Evolutionary conservation across 2,329 filamentous ascomycete species (phyloP), one percentile per base, ranked within the genome.

Genomic region (Parastagonospora nodorum): DNA sequence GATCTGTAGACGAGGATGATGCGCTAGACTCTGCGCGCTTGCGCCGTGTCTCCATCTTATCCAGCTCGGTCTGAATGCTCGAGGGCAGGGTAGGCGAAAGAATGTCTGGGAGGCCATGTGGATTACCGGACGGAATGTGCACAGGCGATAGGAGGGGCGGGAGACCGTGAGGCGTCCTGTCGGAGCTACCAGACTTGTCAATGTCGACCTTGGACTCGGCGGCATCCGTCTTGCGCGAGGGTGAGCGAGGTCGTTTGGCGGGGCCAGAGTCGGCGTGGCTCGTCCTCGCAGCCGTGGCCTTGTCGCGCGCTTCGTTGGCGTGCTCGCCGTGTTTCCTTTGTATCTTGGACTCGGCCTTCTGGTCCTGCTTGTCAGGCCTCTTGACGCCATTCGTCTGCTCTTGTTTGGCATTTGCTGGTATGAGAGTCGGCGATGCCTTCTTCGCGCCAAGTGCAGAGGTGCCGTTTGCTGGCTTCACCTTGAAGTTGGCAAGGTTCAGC

Each of bases 401-500:
- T 4, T 48, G 30, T 14, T 50, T 36, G 16, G 61, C 51, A 48
- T 67, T 69, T 2, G 66, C 57, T 5, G 67, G 61, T 8, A 49
- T 52, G 19, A 63, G 49, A 14, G 56, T 64, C 2, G 68, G 64
- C 19, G 68, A 72, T n/a, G 45, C 56, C 28, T 67, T 65, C 55
- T 73, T 73, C 4, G 64, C 66, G 24, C 61, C 57, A 10, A 69
- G 56, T 2, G 68, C 63, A 19, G 60, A 58, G 45, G 65, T 54
- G 40, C 68, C 72, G 50, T 66, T 73, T 3, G 65, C 78, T 64
- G 77, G 68, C 59, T 84, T 84, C 53, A 78, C 82, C 69, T 83
- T 85, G 70, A 86, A 87, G 33, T 82, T 83, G 36, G 78, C 82
- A 45, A 87, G 69, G 47, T 76, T 84, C 53, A 87, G 85, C 69